Base-by-base conservation (phyloP, 345 rosid genomes). In the Toxicodendron radicans region DNA sequence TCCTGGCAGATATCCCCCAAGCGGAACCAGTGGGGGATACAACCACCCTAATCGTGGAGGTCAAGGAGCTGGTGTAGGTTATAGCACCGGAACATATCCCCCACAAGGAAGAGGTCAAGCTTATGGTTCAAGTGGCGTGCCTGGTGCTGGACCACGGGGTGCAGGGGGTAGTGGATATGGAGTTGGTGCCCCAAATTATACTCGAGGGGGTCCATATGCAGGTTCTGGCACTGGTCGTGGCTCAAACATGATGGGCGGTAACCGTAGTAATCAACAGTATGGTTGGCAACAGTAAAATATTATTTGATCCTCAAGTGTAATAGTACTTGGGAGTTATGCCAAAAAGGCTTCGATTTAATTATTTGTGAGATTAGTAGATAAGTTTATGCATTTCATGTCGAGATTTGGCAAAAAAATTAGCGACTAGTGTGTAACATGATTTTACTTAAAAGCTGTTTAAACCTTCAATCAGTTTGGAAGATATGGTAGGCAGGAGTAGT, bases 211-310 rank as follows among this genome's bases (percentile, higher is more conserved):
- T 66, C 87, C 90, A 38, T 87, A 92, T 65, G 87, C 93, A 30
- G 83, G 92, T 56, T 86, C 95, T 30, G 86, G 86, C 5, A 74
- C 90, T 77, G 97, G 91, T 27, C 89, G 98, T 10, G 92, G 97
- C 71, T 90, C 90, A 57, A 89, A 89, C 88, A 80, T 84, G 86
- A 90, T 88, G 89, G 92, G 93, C 38, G 88, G 92, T 58, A 90
- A 84, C 82, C 91, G 97, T 65, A 90, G 98, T 68, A 91, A 90
- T 80, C 97, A 92, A 75, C 95, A 86, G 65, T 89, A 91, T 33
- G 91, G 95, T 62, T 85, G 94, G 92, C 91, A 83, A 83, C 91
- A 90, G 82, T 85, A 78, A 78, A 45, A 13, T 48, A 18, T 60
- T 11, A 38, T 62, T 35, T 45, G 61, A 61, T 51, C 18, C 54